Percentiles rank a stretch among this genome's conserved stretches.
Evolutionary conservation across 345 rosid species (phyloP).

Genomic region (Ceriops tagal): DNA sequence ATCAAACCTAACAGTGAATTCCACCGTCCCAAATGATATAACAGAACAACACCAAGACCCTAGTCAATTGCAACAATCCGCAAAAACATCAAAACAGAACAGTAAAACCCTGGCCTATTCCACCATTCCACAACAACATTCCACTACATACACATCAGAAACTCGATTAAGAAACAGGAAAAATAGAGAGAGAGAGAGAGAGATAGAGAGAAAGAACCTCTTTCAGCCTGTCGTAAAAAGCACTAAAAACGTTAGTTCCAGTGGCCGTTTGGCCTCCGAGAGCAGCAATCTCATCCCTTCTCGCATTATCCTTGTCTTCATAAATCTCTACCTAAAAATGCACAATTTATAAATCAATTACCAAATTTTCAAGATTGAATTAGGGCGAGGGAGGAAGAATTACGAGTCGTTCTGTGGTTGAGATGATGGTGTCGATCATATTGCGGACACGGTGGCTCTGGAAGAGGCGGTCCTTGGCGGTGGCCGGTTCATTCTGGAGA

Average conservation of each 20-base stretch:
- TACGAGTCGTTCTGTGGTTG: constrained; percentile 70
- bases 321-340: constrained; percentile 64
- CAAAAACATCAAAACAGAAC: too few relatives aligned
- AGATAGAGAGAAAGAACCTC: constrained; percentile 49
- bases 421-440: constrained; percentile 61
- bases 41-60: too few relatives aligned
- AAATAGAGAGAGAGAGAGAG: neutral
- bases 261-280: constrained; percentile 83
- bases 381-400: constrained; percentile 4
- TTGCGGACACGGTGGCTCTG: constrained; percentile 93
- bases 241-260: constrained; percentile 72
- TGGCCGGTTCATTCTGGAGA: constrained; percentile 71
- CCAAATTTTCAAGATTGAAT: too few relatives aligned
- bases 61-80: too few relatives aligned
- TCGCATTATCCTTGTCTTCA: constrained; percentile 77
- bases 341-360: neutral
- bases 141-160: too few relatives aligned
- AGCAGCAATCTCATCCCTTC: constrained; percentile 92
- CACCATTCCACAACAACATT: too few relatives aligned
- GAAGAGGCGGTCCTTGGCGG: constrained; percentile 62
- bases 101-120: too few relatives aligned
- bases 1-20: too few relatives aligned
- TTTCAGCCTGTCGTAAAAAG: constrained; percentile 85
- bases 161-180: too few relatives aligned
- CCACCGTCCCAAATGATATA: too few relatives aligned